phyloP scores from a whole-genome alignment of 208 protist genomes.

The Leptomonas seymouri region DNA sequence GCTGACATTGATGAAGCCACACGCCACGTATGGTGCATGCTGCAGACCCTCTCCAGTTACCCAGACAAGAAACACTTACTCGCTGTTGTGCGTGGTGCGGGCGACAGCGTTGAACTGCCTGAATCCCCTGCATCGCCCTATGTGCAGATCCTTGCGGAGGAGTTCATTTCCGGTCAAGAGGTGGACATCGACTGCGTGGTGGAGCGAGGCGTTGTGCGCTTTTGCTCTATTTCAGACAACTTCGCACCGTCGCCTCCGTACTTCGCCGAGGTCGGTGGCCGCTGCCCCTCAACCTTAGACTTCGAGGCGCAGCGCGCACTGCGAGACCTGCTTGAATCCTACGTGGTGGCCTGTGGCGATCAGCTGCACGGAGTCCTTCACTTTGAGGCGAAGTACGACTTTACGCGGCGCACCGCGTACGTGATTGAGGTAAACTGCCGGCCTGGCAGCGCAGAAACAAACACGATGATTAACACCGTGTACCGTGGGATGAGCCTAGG shows the following conservation, averaged over 20 bases:
- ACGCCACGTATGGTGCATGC: conserved; percentile 51
- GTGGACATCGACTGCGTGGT: conserved; percentile 83
- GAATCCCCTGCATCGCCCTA: neutral
- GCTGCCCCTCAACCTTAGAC: conserved; percentile 49
- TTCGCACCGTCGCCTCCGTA: conserved; percentile 57
- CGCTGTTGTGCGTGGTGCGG: conserved; percentile 13
- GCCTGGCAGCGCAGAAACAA: conserved; percentile 81
- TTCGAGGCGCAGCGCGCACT: conserved; percentile 36
- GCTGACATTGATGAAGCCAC: conserved; percentile 43
- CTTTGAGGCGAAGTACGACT: conserved; percentile 88
- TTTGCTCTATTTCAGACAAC: conserved; percentile 82
- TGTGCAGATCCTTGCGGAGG: conserved; percentile 63
- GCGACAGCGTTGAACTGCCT: no score
- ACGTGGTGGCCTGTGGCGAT: conserved; percentile 35
- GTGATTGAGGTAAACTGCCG: conserved; percentile 89
- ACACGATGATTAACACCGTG: conserved; percentile 60
- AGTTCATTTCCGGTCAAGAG: conserved; percentile 81
- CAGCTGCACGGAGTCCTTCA: conserved; percentile 71
- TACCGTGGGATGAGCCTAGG: conserved; percentile 66
- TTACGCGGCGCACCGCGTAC: conserved; percentile 35
- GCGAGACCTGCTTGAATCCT: conserved; percentile 51
- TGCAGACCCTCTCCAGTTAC: conserved; percentile 37
- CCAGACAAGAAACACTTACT: conserved; percentile 57
- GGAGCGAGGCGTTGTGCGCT: conserved; percentile 59
- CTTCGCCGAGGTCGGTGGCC: conserved; percentile 74